Conservation (phyloP, 352 stramenopile genomes). For the Elongisporangium undulatum region DNA sequence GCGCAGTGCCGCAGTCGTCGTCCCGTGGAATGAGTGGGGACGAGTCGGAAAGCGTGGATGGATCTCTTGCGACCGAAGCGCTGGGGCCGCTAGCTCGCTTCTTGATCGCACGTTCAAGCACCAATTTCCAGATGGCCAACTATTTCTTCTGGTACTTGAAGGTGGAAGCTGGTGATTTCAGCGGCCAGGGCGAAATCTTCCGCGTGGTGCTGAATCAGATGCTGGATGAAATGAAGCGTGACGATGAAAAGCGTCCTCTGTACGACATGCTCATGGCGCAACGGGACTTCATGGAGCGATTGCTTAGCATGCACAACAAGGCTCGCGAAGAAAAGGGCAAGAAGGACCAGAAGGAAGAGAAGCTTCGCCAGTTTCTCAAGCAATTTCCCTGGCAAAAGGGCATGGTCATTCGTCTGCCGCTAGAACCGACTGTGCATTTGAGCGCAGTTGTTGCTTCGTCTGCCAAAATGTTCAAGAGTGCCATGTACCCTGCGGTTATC, state of each 20-base stretch:
- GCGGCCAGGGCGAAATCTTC: slow-evolving; percentile 75
- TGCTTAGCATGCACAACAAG: slow-evolving; percentile 91
- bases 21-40: slow-evolving; percentile 32
- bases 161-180: slow-evolving; percentile 71
- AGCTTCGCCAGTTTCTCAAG: slow-evolving; percentile 88
- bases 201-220: slow-evolving; percentile 86
- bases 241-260: slow-evolving; percentile 85
- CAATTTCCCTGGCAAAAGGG: slow-evolving; percentile 78
- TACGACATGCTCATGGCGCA: slow-evolving; percentile 91
- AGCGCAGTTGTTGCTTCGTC: slow-evolving; percentile 89
- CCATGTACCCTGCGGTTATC: slow-evolving; percentile 96
- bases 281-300: slow-evolving; percentile 92
- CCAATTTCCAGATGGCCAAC: slow-evolving; percentile 95
- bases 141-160: slow-evolving; percentile 97
- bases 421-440: slow-evolving; percentile 82
- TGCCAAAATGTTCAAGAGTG: slow-evolving; percentile 97
- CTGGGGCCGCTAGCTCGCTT: slow-evolving; percentile 89
- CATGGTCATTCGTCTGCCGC: slow-evolving; percentile 77
- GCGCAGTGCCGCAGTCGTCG: slow-evolving; percentile 20
- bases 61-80: slow-evolving; percentile 35
- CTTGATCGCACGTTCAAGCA: slow-evolving; percentile 91
- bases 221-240: slow-evolving; percentile 91
- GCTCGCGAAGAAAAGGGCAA: slow-evolving; percentile 92
- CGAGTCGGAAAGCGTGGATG: slow-evolving; percentile 37
- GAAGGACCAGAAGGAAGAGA: slow-evolving; percentile 95